A percentile compares a stretch with the other conserved stretches of the same genome.
Conservation (phyloP, 306 rosid species). For the Senna siamea region DNA sequence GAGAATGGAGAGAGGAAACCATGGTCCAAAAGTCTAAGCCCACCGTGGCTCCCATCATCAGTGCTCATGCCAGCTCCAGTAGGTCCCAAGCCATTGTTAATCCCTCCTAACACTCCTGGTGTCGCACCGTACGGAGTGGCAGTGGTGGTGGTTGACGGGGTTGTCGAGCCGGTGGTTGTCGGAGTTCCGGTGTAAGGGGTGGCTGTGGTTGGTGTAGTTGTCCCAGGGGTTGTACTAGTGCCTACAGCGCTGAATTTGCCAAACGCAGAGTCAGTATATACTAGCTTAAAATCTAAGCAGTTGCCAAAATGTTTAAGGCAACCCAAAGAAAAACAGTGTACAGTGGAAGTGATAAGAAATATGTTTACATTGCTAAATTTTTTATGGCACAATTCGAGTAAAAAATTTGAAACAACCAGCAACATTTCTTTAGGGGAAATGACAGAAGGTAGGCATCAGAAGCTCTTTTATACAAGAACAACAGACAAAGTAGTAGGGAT, state of each 20-base stretch:
- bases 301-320: too few relatives aligned
- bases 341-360: too few relatives aligned
- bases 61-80: slow-evolving; percentile 68
- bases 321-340: too few relatives aligned
- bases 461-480: too few relatives aligned
- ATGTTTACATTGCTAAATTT: too few relatives aligned
- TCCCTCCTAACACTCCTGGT: slow-evolving; percentile 79
- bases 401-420: too few relatives aligned
- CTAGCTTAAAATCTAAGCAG: too few relatives aligned
- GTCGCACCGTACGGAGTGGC: slow-evolving; percentile 46
- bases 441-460: too few relatives aligned
- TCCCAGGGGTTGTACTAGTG: slow-evolving; percentile 49
- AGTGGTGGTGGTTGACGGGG: neutral
- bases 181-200: slow-evolving; percentile 6
- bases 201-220: slow-evolving; percentile 34
- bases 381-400: too few relatives aligned
- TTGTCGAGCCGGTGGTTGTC: slow-evolving; percentile 21
- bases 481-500: too few relatives aligned
- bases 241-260: slow-evolving; percentile 63
- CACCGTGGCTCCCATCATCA: slow-evolving; percentile 71
- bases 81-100: slow-evolving; percentile 70
- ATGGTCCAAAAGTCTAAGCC: slow-evolving; percentile 38
- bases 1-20: slow-evolving; percentile 34
- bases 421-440: too few relatives aligned
- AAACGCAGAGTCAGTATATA: neutral